These are phyloP conservation scores for Meripilus lineatus DNA, from an alignment of 1,284 basidiomycete species.

Conservation along the genomic window DNA sequence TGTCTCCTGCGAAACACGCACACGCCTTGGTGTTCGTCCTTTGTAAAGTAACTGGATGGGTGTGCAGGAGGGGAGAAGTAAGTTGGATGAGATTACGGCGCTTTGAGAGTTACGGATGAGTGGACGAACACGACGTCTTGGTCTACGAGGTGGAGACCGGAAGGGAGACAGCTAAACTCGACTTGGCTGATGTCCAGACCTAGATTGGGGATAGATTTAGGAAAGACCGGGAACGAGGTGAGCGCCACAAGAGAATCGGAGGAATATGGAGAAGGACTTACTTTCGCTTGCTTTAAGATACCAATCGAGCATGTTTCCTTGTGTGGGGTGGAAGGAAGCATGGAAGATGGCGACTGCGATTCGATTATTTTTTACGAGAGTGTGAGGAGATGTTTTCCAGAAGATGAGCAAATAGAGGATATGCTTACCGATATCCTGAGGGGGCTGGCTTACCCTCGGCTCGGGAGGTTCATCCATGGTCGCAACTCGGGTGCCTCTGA, in stretches of 20 bases:
- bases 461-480: too few relatives aligned
- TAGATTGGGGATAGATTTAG: constrained; percentile 23
- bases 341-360: constrained; percentile 85
- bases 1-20: constrained; percentile 64
- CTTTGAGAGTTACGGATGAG: constrained; percentile 1
- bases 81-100: constrained; percentile 8
- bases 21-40: constrained; percentile 62
- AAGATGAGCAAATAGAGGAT: neutral
- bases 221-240: neutral
- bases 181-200: constrained; percentile 63
- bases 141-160: constrained; percentile 75
- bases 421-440: constrained; percentile 45
- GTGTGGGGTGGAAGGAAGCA: constrained; percentile 76
- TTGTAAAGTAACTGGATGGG: constrained; percentile 60
- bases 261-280: constrained; percentile 25
- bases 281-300: constrained; percentile 61
- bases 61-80: neutral
- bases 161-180: constrained; percentile 75
- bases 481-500: too few relatives aligned
- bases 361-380: too few relatives aligned
- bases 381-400: too few relatives aligned
- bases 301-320: constrained; percentile 76
- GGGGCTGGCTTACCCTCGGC: too few relatives aligned
- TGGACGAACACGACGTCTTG: constrained; percentile 65
- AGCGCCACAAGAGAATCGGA: neutral